Evolutionary conservation across 1,284 basidiomycete species (phyloP).

Genomic region (Apiotrichum laibachii): DNA sequence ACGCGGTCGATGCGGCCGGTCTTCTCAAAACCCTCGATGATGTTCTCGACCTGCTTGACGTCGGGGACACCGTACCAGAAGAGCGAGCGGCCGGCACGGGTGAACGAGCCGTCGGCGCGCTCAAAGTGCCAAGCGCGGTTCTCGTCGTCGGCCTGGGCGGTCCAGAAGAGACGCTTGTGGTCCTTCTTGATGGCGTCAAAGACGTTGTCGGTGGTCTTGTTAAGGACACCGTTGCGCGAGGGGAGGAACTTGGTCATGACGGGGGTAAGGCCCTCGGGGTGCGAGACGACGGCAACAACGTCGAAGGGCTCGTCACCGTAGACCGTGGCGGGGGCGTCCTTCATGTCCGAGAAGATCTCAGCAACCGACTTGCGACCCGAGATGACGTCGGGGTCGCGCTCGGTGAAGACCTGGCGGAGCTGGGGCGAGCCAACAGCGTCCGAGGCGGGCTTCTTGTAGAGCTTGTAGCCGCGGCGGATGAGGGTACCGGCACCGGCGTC

Average conservation of each 20-base stretch:
- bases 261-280: slow-evolving; percentile 83
- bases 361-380: slow-evolving; percentile 83
- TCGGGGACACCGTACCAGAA: slow-evolving; percentile 98
- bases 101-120: slow-evolving; percentile 95
- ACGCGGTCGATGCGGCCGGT: slow-evolving; percentile 81
- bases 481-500: slow-evolving; percentile 97
- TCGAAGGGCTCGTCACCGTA: slow-evolving; percentile 98
- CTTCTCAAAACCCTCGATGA: slow-evolving; percentile 77
- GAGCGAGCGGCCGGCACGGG: slow-evolving; percentile 80
- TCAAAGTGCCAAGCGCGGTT: slow-evolving; percentile 98
- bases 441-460: slow-evolving; percentile 81
- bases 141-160: slow-evolving; percentile 90
- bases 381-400: slow-evolving; percentile 89
- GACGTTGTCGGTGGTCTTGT: slow-evolving; percentile 95
- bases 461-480: slow-evolving; percentile 95
- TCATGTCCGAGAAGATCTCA: slow-evolving; percentile 78
- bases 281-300: slow-evolving; percentile 89
- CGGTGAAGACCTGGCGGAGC: slow-evolving; percentile 86
- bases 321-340: slow-evolving; percentile 81
- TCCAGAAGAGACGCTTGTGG: slow-evolving; percentile 94
- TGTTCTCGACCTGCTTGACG: slow-evolving; percentile 84
- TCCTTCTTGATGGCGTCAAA: slow-evolving; percentile 95
- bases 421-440: slow-evolving; percentile 87
- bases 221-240: slow-evolving; percentile 83
- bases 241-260: slow-evolving; percentile 90